These are phyloP conservation scores for Panicum hallii DNA, from an alignment of 202 grass and related monocot species.

Conservation along the genomic window DNA sequence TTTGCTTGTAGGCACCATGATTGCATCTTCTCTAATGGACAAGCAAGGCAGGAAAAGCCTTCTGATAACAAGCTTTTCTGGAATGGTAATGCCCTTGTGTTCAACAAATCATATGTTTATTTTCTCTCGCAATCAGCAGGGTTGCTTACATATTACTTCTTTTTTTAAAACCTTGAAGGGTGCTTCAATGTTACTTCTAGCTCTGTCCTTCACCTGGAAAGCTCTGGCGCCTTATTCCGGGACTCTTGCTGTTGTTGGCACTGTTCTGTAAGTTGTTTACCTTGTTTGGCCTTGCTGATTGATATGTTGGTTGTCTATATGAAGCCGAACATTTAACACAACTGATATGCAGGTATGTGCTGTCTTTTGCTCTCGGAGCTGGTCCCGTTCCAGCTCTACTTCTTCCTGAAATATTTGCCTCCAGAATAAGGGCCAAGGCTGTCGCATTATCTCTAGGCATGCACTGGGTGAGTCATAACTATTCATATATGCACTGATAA, in stretches of 20 bases:
- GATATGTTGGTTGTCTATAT: constrained; percentile 9
- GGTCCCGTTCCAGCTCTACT: constrained; percentile 97
- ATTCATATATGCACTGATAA: neutral
- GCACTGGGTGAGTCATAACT: constrained; percentile 82
- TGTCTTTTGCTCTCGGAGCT: constrained; percentile 97
- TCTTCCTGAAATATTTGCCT: constrained; percentile 98
- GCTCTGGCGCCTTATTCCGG: constrained; percentile 90
- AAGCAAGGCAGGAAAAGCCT: constrained; percentile 97
- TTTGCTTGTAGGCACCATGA: constrained; percentile 66
- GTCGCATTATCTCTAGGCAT: constrained; percentile 96
- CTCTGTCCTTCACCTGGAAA: constrained; percentile 92
- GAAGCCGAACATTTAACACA: constrained; percentile 18
- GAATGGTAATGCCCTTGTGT: constrained; percentile 74
- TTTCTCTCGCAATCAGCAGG: constrained; percentile 10
- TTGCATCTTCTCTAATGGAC: constrained; percentile 99
- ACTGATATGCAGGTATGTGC: constrained; percentile 76
- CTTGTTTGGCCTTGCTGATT: constrained; percentile 22
- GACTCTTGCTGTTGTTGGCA: constrained; percentile 85
- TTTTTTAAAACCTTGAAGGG: constrained; percentile 55
- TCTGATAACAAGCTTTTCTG: constrained; percentile 92
- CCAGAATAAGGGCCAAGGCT: constrained; percentile 98
- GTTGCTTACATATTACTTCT: neutral
- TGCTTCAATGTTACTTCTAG: constrained; percentile 90
- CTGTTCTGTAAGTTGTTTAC: constrained; percentile 82
- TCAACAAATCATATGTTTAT: neutral